phyloP scores from a whole-genome alignment of 805 yeast genomes.

The Millerozyma acaciae region DNA sequence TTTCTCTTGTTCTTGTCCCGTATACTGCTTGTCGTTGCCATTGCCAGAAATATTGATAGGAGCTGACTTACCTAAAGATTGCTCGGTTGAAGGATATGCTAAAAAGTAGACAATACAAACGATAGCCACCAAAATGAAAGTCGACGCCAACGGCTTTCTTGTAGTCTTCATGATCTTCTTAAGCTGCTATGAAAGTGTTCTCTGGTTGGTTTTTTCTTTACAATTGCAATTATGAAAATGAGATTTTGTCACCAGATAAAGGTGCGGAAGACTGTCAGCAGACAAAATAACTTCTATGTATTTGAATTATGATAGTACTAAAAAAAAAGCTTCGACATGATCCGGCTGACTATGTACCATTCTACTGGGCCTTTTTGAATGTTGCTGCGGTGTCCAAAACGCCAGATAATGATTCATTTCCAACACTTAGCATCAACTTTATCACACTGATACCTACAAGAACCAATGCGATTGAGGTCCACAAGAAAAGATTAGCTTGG shows the following conservation, averaged over 20 bases:
- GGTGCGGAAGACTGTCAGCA: too few species aligned
- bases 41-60: conserved; percentile 16
- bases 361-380: conserved; percentile 29
- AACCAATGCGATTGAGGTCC: conserved; percentile 54
- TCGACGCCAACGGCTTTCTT: conserved; percentile 25
- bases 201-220: too few species aligned
- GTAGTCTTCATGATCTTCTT: conserved; percentile 19
- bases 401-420: conserved; percentile 64
- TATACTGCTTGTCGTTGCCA: not conserved
- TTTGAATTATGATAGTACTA: too few species aligned
- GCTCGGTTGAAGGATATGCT: conserved; percentile 14
- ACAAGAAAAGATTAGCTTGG: conserved; percentile 63
- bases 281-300: too few species aligned
- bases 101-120: conserved; percentile 26
- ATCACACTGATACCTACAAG: conserved; percentile 49
- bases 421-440: conserved; percentile 50
- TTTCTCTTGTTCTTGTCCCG: not conserved
- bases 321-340: too few species aligned
- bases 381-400: conserved; percentile 58
- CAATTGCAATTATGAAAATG: too few species aligned
- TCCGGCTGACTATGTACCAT: too few species aligned
- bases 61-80: conserved; percentile 17
- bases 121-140: conserved; percentile 21
- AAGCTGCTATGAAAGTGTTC: too few species aligned
- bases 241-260: too few species aligned